A percentile compares a stretch with the other conserved stretches of the same genome.
phyloP scores from a whole-genome alignment of 352 stramenopile species.

The Phytophthora pinifolia region DNA sequence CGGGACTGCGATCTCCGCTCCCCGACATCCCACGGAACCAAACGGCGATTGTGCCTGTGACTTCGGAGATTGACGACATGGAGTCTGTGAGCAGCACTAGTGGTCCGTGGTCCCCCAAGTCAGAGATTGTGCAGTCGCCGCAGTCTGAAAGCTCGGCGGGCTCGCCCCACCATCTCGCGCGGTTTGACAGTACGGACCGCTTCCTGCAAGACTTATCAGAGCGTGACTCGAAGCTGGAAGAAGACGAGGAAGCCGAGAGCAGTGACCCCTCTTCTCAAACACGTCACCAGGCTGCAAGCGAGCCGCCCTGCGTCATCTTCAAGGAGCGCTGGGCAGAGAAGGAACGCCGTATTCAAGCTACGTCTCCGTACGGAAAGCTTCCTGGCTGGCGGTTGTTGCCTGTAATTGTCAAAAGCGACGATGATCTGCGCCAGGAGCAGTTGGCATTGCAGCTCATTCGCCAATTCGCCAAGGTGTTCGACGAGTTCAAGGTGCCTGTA shows the following conservation, averaged over 20 bases:
- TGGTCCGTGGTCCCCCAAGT: constrained; percentile 60
- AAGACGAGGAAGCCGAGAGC: constrained; percentile 46
- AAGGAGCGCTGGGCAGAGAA: constrained; percentile 96
- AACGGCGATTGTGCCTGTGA: constrained; percentile 15
- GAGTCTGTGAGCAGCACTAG: constrained; percentile 32
- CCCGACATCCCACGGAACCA: constrained; percentile 8
- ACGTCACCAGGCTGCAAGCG: constrained; percentile 17
- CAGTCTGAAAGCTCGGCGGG: constrained; percentile 57
- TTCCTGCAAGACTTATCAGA: constrained; percentile 71
- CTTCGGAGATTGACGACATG: constrained; percentile 24
- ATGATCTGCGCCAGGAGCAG: constrained; percentile 97
- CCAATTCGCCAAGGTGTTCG: constrained; percentile 94
- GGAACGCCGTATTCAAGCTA: constrained; percentile 87
- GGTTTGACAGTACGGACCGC: constrained; percentile 79
- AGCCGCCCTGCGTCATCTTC: constrained; percentile 85
- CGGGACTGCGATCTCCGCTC: constrained; percentile 14
- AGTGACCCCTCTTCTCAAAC: constrained; percentile 23
- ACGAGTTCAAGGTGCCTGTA: constrained; percentile 92
- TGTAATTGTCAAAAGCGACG: constrained; percentile 98
- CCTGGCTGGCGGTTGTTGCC: constrained; percentile 90
- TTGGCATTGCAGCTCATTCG: constrained; percentile 97
- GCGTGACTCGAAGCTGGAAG: constrained; percentile 69
- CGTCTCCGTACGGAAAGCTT: constrained; percentile 81
- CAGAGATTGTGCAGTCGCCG: constrained; percentile 52
- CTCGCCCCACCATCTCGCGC: constrained; percentile 53